Conservation (phyloP, 2,329 filamentous ascomycete species). For the Calonectria pauciramosa region DNA sequence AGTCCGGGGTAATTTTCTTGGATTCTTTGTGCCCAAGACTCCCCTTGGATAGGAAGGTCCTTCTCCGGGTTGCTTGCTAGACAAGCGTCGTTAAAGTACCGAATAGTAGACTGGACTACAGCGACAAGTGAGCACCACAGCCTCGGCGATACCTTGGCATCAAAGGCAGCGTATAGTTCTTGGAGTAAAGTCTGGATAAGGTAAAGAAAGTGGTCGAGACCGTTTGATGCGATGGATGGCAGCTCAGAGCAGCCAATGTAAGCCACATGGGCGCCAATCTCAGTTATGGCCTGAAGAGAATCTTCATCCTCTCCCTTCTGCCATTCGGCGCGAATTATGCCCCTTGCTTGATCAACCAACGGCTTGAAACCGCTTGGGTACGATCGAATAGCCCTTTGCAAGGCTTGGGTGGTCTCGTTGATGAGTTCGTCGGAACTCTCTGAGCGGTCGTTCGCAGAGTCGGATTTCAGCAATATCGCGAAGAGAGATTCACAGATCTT, state of each 20-base stretch:
- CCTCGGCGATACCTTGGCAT: slow-evolving; percentile 47
- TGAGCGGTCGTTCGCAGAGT: slow-evolving; percentile 35
- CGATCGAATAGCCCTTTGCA: slow-evolving; percentile 55
- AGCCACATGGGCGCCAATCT: slow-evolving; percentile 60
- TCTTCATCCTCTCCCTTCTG: slow-evolving; percentile 33
- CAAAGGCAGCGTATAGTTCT: slow-evolving; percentile 54
- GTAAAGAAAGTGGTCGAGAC: slow-evolving; percentile 57
- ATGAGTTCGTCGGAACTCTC: slow-evolving; percentile 52
- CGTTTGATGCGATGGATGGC: slow-evolving; percentile 41
- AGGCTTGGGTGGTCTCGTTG: slow-evolving; percentile 57
- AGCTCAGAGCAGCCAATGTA: slow-evolving; percentile 64
- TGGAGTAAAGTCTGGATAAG: slow-evolving; percentile 52
- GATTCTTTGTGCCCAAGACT: slow-evolving; percentile 45
- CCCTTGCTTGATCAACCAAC: slow-evolving; percentile 48
- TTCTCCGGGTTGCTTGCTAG: slow-evolving; percentile 40
- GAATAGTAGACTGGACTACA: slow-evolving; percentile 51
- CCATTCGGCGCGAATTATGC: slow-evolving; percentile 44
- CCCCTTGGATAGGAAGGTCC: slow-evolving; percentile 32
- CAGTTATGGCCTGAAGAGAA: slow-evolving; percentile 47
- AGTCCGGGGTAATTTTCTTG: slow-evolving; percentile 48
- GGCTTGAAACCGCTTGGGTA: slow-evolving; percentile 53
- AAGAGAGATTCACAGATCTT: slow-evolving; percentile 56
- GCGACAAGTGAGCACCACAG: slow-evolving; percentile 56
- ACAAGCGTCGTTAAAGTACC: slow-evolving; percentile 60
- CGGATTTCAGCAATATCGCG: slow-evolving; percentile 44